These are phyloP conservation scores for Lentithecium fluviatile DNA, from an alignment of 495 filamentous ascomycete species.

Conservation along the genomic window DNA sequence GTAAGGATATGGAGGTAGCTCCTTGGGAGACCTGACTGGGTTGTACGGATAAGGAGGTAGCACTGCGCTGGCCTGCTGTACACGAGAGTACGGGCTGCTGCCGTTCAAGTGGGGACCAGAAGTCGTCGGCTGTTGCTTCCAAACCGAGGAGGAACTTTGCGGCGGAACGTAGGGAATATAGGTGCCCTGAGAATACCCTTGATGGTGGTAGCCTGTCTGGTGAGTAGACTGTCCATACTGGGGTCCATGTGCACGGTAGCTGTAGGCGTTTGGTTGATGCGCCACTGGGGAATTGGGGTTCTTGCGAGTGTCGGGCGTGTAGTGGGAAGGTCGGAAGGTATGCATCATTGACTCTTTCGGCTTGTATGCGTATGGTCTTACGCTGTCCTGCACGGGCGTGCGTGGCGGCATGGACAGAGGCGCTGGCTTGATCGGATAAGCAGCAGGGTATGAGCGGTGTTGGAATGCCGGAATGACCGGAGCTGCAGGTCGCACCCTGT, in stretches of 20 bases:
- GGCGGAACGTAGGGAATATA: constrained; percentile 7
- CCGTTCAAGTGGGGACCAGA: constrained; percentile 3
- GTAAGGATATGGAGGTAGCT: constrained; percentile 20
- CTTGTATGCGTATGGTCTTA: constrained; percentile 44
- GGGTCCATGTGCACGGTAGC: constrained; percentile 21
- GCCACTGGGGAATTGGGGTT: constrained; percentile 31
- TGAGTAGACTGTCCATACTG: constrained; percentile 28
- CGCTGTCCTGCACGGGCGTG: constrained; percentile 11
- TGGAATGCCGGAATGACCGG: constrained; percentile 35
- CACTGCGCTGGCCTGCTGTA: constrained; percentile 3
- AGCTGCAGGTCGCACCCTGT: constrained; percentile 55
- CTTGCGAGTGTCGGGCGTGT: constrained; percentile 25
- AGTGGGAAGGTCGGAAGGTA: constrained; percentile 15
- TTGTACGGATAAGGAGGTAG: constrained; percentile 25
- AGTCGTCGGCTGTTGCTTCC: constrained; percentile 6
- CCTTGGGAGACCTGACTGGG: not conserved
- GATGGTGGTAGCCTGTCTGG: constrained; percentile 8
- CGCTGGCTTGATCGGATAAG: constrained; percentile 29
- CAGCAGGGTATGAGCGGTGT: constrained; percentile 30
- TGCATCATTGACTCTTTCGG: constrained; percentile 29
- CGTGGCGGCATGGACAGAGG: constrained; percentile 21
- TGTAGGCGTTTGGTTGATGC: constrained; percentile 34
- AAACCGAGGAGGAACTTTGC: constrained; percentile 1
- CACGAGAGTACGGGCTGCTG: constrained; percentile 19
- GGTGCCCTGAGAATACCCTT: not conserved